Conservation (phyloP, 2,329 filamentous ascomycete genomes). For the Bipolaris victoriae region DNA sequence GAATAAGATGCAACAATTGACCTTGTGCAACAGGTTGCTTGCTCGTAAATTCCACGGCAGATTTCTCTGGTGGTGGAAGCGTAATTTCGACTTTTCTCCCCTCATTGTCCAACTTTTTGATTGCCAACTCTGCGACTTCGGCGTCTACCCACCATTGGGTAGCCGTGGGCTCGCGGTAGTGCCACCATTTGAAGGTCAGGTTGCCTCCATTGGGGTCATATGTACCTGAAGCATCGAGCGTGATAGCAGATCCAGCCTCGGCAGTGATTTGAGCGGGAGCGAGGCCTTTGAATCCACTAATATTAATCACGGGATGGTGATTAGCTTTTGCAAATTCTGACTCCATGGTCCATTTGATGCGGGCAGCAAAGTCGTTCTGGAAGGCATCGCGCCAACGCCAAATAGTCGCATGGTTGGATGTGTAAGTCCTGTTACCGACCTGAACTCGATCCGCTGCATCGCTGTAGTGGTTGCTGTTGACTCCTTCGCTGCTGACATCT, state of each 20-base stretch:
- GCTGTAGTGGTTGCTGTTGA: slow-evolving; percentile 47
- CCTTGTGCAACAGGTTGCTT: slow-evolving; percentile 49
- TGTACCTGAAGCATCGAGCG: slow-evolving; percentile 54
- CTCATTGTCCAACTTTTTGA: slow-evolving; percentile 38
- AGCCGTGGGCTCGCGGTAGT: slow-evolving; percentile 54
- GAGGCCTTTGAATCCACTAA: slow-evolving; percentile 51
- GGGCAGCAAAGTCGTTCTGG: slow-evolving; percentile 59
- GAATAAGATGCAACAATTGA: slow-evolving; percentile 57
- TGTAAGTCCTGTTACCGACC: slow-evolving; percentile 43
- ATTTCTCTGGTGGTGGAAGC: slow-evolving; percentile 53
- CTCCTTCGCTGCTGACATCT: slow-evolving; percentile 42
- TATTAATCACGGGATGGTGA: slow-evolving; percentile 57
- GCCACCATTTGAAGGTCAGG: slow-evolving; percentile 58
- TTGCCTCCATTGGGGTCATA: slow-evolving; percentile 56
- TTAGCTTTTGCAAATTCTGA: slow-evolving; percentile 48
- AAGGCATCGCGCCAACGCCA: slow-evolving; percentile 62
- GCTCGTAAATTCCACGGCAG: slow-evolving; percentile 48
- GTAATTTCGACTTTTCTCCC: slow-evolving; percentile 46
- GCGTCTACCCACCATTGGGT: slow-evolving; percentile 53
- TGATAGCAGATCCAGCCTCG: slow-evolving; percentile 50
- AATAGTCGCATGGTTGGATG: slow-evolving; percentile 57
- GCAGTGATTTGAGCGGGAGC: slow-evolving; percentile 51
- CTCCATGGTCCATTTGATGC: slow-evolving; percentile 56
- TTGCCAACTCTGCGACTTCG: slow-evolving; percentile 50
- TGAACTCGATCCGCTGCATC: slow-evolving; percentile 48